Evolutionary conservation across 108 stramenopile species (phyloP).

Genomic region (Cylindrotheca fusiformis): DNA sequence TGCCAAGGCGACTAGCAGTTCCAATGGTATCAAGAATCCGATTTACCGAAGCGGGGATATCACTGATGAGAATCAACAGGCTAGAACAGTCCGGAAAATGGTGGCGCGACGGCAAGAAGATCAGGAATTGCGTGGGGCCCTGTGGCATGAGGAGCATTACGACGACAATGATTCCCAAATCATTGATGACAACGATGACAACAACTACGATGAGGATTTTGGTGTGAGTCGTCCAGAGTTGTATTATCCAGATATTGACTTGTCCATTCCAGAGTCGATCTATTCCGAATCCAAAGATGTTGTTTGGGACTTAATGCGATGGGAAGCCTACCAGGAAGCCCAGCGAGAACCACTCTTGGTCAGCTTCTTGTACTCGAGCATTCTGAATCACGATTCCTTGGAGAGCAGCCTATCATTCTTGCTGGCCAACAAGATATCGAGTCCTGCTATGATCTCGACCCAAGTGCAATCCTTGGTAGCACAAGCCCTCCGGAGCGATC

Average conservation of each 20-base stretch:
- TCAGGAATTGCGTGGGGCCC: constrained; percentile 34
- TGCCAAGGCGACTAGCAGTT: constrained; percentile 1
- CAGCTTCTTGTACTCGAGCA: constrained; percentile 77
- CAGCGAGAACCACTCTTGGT: constrained; percentile 80
- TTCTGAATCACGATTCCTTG: constrained; percentile 79
- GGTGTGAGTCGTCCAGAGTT: constrained; percentile 11
- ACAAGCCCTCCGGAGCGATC: constrained; percentile 51
- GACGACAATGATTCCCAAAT: constrained; percentile 6
- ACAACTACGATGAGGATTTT: constrained; percentile 5
- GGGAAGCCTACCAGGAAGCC: constrained; percentile 69
- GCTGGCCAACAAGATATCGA: constrained; percentile 71
- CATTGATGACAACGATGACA: constrained; percentile 1
- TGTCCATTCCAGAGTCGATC: constrained; percentile 52
- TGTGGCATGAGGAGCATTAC: constrained; percentile 64
- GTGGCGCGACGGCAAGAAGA: constrained; percentile 35
- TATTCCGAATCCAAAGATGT: constrained; percentile 46
- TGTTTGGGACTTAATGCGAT: constrained; percentile 71
- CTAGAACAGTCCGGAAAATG: constrained; percentile 16
- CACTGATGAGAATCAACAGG: not conserved
- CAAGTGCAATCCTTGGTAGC: constrained; percentile 67
- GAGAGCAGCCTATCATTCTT: constrained; percentile 83
- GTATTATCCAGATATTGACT: constrained; percentile 60
- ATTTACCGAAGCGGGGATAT: not conserved
- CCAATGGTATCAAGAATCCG: not conserved
- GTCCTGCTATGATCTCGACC: constrained; percentile 65